These are phyloP conservation scores for Apiospora pterosperma DNA, from an alignment of 2,329 filamentous ascomycete species.

Conservation along the genomic window DNA sequence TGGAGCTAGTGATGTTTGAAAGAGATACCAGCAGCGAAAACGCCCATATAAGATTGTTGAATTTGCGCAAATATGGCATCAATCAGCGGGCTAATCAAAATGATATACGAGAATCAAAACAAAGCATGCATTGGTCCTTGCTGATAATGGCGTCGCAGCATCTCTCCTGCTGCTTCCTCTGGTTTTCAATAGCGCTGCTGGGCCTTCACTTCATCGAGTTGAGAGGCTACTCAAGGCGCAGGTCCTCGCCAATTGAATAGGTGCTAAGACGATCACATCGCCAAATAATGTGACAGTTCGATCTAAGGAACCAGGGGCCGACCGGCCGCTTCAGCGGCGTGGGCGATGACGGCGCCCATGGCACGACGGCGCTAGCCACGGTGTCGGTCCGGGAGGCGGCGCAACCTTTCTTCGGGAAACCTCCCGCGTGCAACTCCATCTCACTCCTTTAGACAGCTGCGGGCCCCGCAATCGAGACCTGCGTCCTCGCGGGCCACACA, in stretches of 20 bases:
- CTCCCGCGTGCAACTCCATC: constrained; percentile 12
- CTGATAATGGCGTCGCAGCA: neutral
- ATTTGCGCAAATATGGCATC: neutral
- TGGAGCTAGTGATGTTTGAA: no score
- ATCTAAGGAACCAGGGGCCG: constrained; percentile 43
- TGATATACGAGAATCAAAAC: neutral
- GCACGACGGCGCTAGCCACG: constrained; percentile 33
- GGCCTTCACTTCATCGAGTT: neutral
- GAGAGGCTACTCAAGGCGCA: constrained; percentile 19
- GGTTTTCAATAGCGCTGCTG: neutral
- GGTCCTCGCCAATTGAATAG: constrained; percentile 33
- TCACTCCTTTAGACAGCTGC: neutral
- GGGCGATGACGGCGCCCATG: constrained; percentile 19
- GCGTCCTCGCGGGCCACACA: neutral
- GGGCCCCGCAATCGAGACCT: neutral
- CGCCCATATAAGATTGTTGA: no score
- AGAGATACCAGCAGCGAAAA: no score
- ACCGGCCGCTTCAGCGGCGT: constrained; percentile 26
- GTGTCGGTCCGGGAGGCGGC: constrained; percentile 59
- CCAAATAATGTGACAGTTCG: constrained; percentile 36
- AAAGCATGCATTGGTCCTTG: constrained; percentile 26
- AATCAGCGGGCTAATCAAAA: no score
- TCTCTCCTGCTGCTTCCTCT: neutral
- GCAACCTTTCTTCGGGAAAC: constrained; percentile 39
- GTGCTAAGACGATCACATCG: constrained; percentile 20